Base-by-base conservation (phyloP, 225 moss, liverwort and hornwort species). In the Anthoceros angustus region DNA sequence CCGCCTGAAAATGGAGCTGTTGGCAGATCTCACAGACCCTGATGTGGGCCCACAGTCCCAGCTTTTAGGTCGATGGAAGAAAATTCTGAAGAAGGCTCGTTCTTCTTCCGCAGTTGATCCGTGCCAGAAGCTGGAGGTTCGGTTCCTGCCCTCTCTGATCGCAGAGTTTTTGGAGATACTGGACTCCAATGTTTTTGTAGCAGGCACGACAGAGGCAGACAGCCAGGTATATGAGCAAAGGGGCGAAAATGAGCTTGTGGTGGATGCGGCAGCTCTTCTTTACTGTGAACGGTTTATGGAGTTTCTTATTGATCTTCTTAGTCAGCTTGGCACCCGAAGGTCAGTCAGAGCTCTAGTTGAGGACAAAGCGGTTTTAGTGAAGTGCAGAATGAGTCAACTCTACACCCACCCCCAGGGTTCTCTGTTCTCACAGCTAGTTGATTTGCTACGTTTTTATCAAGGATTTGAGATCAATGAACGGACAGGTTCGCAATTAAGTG, bases 231-330 rank as follows among this genome's bases (percentile, higher is more conserved):
- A 43, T 4, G 75, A 70, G 24, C 39, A 21, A 25, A 68, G 42
- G 8, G 48, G 39, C 20, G 25, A 25, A 7, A 62, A 49, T 3
- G 45, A 49, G n/a, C 62, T 42, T 45, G 71, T 68, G 42, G 89
- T 89, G 42, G 78, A 89, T 72, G 72, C 78, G 74, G 80, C 83
- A 70, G 82, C 98, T 42, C 79, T 87, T 75, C 83, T 98, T 6
- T 98, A 87, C 41, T 91, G 95, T 80, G 95, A 98, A 77, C 91
- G 95, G 26, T 98, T 91, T 73, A 76, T 83, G 62, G 95, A 98
- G 80, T 98, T 98, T 75, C 76, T 98, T 43, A 89, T 98, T 73
- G 95, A 98, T 76, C 82, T 98, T 41, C 74, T 91, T 10, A 98
- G 95, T 81, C 95, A 98, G 73, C 80, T 98, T 68, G 88, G 86